Evolutionary conservation across 2,329 filamentous ascomycete species (phyloP), one percentile per base, ranked within the genome.

Genomic region (Alternaria ventricosa): DNA sequence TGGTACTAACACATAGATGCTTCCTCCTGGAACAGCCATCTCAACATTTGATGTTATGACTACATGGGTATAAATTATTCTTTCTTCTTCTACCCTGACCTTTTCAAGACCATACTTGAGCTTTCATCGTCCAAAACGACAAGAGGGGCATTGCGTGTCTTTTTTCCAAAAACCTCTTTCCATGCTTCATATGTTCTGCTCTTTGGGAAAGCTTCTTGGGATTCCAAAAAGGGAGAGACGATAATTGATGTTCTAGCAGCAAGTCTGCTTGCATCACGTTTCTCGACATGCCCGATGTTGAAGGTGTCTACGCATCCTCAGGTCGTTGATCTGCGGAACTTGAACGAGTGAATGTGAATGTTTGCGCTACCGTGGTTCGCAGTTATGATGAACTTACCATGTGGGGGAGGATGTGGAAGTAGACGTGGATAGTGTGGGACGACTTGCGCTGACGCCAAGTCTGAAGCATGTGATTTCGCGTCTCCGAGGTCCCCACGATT

Each of bases 401-500:
- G n/a, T n/a, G n/a, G n/a, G n/a, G 3, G 33, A 36, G n/a, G 1
- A 41, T 41, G 33, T 41, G 4, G 15, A 41, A 41, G 0, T 2
- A 18, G 33, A 10, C 33, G 15, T 1, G 33, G 33, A 3, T 41
- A 15, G 4, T 0, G 1, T 36, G 7, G 13, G 3, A 0, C n/a
- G 41, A 4, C 10, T 44, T 44, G 3, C 20, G 10, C 44, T 15
- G 3, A 20, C 49, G 49, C 49, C 13, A 53, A 55, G 11, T 18
- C 30, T n/a, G 4, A 6, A 22, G 60, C 60, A 62, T 47, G 47
- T 54, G 60, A 59, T 15, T 33, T 15, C 60, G 60, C 58, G 60
- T 62, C 30, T 22, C 23, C 47, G 54, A 51, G 45, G 22, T 51
- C 43, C 49, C 30, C 36, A 51, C 46, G 65, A 65, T 63, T 63